Base-by-base conservation (phyloP, 371 early-diverging fungal genomes). In the Capniomyces stellatus region DNA sequence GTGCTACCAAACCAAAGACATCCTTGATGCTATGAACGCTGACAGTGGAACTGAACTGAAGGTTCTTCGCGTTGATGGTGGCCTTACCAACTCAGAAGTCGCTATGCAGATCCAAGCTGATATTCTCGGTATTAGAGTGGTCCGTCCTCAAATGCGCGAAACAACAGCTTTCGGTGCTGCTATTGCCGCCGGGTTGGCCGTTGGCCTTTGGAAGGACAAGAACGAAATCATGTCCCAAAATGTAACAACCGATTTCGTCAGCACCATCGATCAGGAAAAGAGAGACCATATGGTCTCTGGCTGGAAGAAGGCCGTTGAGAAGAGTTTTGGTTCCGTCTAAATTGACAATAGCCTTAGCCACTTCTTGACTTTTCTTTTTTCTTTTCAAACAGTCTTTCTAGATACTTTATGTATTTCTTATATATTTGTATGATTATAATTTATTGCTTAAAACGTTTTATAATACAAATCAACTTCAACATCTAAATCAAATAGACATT, bases 121-220 rank as follows among this genome's bases (percentile, higher is more conserved):
- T 62, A 73, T 88, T 22, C 64, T 87, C 43, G 85, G 85, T 12
- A 83, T 92, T 48, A 66, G 73, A 28, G 92, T 93, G 24, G 73
- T 72, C n/a, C 77, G 96, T 25, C 92, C 96, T 0, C 69, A 67
- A 23, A 91, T 92, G 90, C 72, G 79, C 30, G 94, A 95, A 64
- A 86, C 87, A 23, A 92, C 93, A 2, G 92, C 90, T 0, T 66
- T 92, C 22, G 96, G 96, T 24, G 93, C 93, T 18, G 96, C 96
- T 0, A 74, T 89, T 30, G 96, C 91, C 8, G 93, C 96, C 18
- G 95, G 87, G 3, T 67, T 81, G 13, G 88, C 78, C 8, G 74
- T 81, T 27, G 87, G 87, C 8, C 66, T 86, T 24, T 89, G 87
- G 85, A 52, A 72, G 52, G 63, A 67, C 63, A 59, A 60, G 30